These are phyloP conservation scores for Sporothrix curviconia DNA, from an alignment of 2,329 filamentous ascomycete genomes.

Conservation along the genomic window DNA sequence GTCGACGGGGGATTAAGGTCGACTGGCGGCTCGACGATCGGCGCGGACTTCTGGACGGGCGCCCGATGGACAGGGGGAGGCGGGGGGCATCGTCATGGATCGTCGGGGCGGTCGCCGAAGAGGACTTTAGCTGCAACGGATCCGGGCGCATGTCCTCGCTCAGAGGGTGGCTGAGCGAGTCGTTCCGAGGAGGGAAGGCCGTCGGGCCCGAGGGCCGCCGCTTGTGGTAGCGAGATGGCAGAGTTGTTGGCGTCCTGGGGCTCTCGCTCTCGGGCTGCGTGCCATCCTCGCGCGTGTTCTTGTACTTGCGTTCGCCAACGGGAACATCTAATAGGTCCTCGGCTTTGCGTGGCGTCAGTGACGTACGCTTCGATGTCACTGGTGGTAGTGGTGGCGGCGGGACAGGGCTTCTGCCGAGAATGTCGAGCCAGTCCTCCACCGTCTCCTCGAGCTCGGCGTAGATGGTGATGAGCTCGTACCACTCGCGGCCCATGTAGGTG, in stretches of 20 bases:
- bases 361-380: conserved; percentile 13
- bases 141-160: conserved; percentile 35
- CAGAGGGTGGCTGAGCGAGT: conserved; percentile 27
- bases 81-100: conserved; percentile 50
- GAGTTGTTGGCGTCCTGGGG: conserved; percentile 14
- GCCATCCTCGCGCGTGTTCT: conserved; percentile 11
- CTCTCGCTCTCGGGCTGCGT: background rate
- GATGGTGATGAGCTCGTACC: conserved; percentile 80
- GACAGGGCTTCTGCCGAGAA: conserved; percentile 55
- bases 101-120: conserved; percentile 29
- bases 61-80: conserved; percentile 49
- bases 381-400: too few species aligned
- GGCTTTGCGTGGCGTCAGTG: conserved; percentile 17
- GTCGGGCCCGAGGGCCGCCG: background rate
- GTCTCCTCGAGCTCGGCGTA: conserved; percentile 69
- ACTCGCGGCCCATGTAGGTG: conserved; percentile 55
- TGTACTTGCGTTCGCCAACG: conserved; percentile 32
- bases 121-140: conserved; percentile 29
- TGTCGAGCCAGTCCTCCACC: conserved; percentile 77
- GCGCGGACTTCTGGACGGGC: conserved; percentile 33
- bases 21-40: conserved; percentile 39
- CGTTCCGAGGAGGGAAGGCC: conserved; percentile 2
- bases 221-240: conserved; percentile 27
- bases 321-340: conserved; percentile 30
- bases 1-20: conserved; percentile 37